Base-by-base conservation (phyloP, 306 rosid genomes). In the Medicago truncatula region DNA sequence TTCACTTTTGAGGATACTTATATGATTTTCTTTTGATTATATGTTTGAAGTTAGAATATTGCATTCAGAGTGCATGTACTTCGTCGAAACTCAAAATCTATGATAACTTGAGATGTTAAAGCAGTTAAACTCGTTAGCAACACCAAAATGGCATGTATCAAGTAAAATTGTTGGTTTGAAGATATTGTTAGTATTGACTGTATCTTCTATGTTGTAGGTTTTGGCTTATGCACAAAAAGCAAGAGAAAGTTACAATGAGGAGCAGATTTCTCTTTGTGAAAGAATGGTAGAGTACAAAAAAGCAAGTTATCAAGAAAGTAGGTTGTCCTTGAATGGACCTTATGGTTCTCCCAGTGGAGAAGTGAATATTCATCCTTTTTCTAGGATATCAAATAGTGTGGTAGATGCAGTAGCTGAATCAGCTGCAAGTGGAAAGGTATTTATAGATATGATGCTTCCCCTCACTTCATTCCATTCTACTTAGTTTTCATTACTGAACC, bases 211-310 rank as follows among this genome's bases (percentile, higher is more conserved):
- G 66, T 66, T 76, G 54, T 86, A 92, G 97, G 89, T 84, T 83
- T 82, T 92, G 84, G 71, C 86, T 38, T 82, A 80, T 76, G 80
- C 90, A 18, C 97, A 89, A 82, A 81, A 88, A 15, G 88, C 88
- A n/a, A 86, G 97, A 85, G 96, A 92, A 85, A 92, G 77, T 57
- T 78, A 81, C 76, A 89, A 89, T 73, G 80, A 86, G 36, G 97
- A 92, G 85, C 97, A 86, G 70, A 61, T 79, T 39, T 78, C 84
- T 70, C 96, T 92, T 18, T 80, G 71, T 71, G 88, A 85, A 82
- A 89, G 88, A 89, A 92, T 89, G 88, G 64, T 73, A 64, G 93
- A 88, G 78, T 83, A 89, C 81, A 92, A 73, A 83, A 88, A 77
- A 79, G 81, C 74, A 75, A 73, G 70, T 76, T 84, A 88, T 72